Evolutionary conservation across 192 early-diverging fungal species (phyloP).

Genomic region (Entomortierella lignicola): DNA sequence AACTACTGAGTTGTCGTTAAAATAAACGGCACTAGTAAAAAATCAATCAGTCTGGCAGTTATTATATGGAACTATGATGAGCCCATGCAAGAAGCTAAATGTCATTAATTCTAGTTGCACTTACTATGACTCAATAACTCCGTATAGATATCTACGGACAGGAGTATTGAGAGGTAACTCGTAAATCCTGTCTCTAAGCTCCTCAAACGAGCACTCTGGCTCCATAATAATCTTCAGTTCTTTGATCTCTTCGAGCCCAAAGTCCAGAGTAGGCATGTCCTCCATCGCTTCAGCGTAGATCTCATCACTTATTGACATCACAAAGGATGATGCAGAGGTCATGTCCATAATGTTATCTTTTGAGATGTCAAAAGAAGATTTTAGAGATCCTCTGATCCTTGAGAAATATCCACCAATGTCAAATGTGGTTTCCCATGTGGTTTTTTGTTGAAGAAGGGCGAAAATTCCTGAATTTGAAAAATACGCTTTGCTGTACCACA

Average conservation of each 20-base stretch:
- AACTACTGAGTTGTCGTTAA: neutral
- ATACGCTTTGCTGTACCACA: too few species aligned
- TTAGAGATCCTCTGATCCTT: neutral
- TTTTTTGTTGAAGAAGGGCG: constrained; percentile 13
- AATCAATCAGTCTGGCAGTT: neutral
- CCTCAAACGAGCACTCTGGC: constrained; percentile 7
- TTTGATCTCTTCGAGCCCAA: neutral
- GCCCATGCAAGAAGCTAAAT: neutral
- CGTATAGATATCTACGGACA: constrained; percentile 11
- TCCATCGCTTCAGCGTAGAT: neutral
- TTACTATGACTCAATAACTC: constrained; percentile 10
- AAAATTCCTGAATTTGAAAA: neutral
- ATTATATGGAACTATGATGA: neutral
- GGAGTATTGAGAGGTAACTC: constrained; percentile 7
- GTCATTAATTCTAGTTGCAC: neutral
- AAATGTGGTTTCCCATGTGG: neutral
- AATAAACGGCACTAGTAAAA: neutral
- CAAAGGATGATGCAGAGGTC: constrained; percentile 7
- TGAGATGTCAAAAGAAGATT: constrained; percentile 8
- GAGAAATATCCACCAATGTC: neutral
- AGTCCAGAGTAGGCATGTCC: neutral
- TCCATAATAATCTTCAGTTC: constrained; percentile 1
- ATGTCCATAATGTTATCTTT: constrained; percentile 18
- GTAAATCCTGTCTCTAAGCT: constrained; percentile 7
- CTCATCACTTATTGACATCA: neutral